phyloP scores from a whole-genome alignment of 805 yeast species.

The Candida andamanensis region DNA sequence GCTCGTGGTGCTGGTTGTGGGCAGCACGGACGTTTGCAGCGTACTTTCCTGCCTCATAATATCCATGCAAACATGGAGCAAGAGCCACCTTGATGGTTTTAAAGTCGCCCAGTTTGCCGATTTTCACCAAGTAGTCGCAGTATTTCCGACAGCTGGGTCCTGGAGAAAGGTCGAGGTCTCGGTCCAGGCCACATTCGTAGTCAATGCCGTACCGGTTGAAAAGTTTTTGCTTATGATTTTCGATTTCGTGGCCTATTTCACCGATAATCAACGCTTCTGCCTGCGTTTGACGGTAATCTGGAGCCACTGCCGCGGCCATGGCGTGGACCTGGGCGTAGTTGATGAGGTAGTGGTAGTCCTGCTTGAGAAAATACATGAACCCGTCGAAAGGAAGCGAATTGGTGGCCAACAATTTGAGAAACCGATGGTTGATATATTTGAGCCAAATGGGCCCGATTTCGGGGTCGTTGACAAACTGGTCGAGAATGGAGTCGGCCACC shows the following conservation, averaged over 20 bases:
- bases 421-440: constrained; percentile 55
- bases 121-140: constrained; percentile 51
- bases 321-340: constrained; percentile 65
- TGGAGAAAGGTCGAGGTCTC: constrained; percentile 43
- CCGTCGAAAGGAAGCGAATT: constrained; percentile 44
- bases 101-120: constrained; percentile 54
- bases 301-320: constrained; percentile 59
- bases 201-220: constrained; percentile 33
- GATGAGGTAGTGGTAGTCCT: constrained; percentile 67
- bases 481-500: constrained; percentile 22
- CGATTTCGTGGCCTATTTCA: constrained; percentile 51
- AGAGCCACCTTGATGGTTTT: constrained; percentile 61
- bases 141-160: constrained; percentile 57
- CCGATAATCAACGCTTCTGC: constrained; percentile 47
- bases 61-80: constrained; percentile 75
- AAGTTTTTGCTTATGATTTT: constrained; percentile 50
- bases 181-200: constrained; percentile 26
- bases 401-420: constrained; percentile 49
- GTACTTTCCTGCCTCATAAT: constrained; percentile 49
- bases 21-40: constrained; percentile 14
- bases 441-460: constrained; percentile 52
- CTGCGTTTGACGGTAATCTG: constrained; percentile 45
- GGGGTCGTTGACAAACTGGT: constrained; percentile 54
- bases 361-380: constrained; percentile 52
- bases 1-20: constrained; percentile 11